Conservation (phyloP, 805 yeast species). For the Debaryomyces maramus region DNA sequence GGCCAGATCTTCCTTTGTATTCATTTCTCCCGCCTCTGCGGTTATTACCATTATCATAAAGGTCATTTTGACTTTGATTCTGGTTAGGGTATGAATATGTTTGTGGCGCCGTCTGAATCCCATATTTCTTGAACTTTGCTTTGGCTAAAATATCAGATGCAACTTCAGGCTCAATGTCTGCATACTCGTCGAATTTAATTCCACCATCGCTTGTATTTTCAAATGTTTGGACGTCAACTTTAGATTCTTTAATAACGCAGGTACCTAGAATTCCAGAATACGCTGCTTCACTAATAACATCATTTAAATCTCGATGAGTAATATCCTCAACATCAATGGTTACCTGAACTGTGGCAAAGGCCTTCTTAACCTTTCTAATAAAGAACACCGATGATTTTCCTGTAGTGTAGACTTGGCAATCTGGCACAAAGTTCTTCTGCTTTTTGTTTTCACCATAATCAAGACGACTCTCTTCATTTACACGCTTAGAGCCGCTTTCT, state of each 20-base stretch:
- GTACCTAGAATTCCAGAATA: slow-evolving; percentile 76
- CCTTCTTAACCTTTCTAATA: slow-evolving; percentile 36
- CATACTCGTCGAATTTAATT: slow-evolving; percentile 80
- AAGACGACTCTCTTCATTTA: slow-evolving; percentile 3
- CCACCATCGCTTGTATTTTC: slow-evolving; percentile 69
- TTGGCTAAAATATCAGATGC: slow-evolving; percentile 60
- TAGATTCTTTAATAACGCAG: slow-evolving; percentile 56
- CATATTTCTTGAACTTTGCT: slow-evolving; percentile 35
- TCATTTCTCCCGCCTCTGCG: slow-evolving; percentile 15
- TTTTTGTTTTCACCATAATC: slow-evolving; percentile 15
- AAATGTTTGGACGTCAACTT: slow-evolving; percentile 71
- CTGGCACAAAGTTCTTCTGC: slow-evolving; percentile 26
- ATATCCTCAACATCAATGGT: slow-evolving; percentile 37
- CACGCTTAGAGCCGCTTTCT: slow-evolving; percentile 17
- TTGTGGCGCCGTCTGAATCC: slow-evolving; percentile 13
- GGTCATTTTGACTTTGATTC: slow-evolving; percentile 3
- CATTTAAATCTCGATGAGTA: slow-evolving; percentile 27
- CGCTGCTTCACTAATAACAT: slow-evolving; percentile 68
- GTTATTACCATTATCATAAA: slow-evolving; percentile 12
- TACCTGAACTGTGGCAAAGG: slow-evolving; percentile 41
- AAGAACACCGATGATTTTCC: slow-evolving; percentile 39
- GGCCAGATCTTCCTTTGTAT: slow-evolving; percentile 8
- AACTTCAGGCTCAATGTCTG: slow-evolving; percentile 62
- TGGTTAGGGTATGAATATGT: slow-evolving; percentile 4
- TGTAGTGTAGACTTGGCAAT: slow-evolving; percentile 45